These are phyloP conservation scores for Kwoniella sp. DNA, from an alignment of 768 basidiomycete species.

Conservation along the genomic window DNA sequence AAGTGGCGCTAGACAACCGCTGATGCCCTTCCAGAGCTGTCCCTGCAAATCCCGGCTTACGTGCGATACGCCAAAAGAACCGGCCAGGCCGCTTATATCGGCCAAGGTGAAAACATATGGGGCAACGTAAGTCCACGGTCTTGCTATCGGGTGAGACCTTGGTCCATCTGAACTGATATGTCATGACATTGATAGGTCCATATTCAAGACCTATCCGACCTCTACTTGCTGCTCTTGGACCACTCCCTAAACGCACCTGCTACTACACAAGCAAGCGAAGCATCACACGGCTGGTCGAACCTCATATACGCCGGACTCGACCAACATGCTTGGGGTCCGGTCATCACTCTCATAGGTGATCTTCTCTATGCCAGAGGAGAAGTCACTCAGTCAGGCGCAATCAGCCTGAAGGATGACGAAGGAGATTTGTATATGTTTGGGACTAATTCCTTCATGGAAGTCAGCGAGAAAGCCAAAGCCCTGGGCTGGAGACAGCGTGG, in stretches of 20 bases:
- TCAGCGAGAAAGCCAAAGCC: slow-evolving; percentile 28
- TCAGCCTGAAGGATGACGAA: slow-evolving; percentile 21
- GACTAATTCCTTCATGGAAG: slow-evolving; percentile 31
- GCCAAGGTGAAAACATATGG: slow-evolving; percentile 30
- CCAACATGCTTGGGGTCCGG: slow-evolving; percentile 24
- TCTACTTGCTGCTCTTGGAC: slow-evolving; percentile 11
- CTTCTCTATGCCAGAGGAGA: slow-evolving; percentile 21
- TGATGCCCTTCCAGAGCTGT: slow-evolving; percentile 15
- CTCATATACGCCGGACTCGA: slow-evolving; percentile 28
- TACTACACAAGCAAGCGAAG: slow-evolving; percentile 10
- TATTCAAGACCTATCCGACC: slow-evolving; percentile 19
- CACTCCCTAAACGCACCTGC: slow-evolving; percentile 5
- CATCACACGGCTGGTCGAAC: slow-evolving; percentile 30
- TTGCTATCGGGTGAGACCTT: no score
- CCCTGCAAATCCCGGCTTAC: slow-evolving; percentile 27
- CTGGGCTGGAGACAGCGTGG: slow-evolving; percentile 23
- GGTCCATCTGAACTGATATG: background rate
- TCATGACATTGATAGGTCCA: slow-evolving; percentile 21
- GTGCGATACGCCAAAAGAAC: slow-evolving; percentile 24
- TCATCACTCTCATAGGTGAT: slow-evolving; percentile 23
- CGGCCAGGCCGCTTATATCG: slow-evolving; percentile 28
- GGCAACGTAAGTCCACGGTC: slow-evolving; percentile 23
- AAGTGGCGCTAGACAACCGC: background rate
- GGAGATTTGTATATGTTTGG: slow-evolving; percentile 32
- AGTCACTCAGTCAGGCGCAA: slow-evolving; percentile 9